Base-by-base conservation (phyloP, 768 basidiomycete genomes). In the Xerocomellus amylosporus region DNA sequence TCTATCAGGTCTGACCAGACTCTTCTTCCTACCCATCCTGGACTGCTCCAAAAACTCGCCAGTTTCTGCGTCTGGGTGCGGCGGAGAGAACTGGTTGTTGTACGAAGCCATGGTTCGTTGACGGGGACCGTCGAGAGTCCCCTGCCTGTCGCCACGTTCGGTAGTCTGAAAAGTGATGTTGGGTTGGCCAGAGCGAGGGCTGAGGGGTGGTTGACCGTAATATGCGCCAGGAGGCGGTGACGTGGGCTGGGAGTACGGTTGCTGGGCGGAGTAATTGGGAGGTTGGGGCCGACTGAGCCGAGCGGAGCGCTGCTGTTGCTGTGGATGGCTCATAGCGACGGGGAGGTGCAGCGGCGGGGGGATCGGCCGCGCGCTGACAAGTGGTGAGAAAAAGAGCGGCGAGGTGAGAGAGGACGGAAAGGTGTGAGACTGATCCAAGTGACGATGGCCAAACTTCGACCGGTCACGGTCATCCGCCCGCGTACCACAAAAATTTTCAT, bases 1-100 rank as follows among this genome's bases (percentile, higher is more conserved):
- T 53, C 96, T 78, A 72, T 99, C 96, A 5, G 96, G 96, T 52
- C 81, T 77, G 49, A 98, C 90, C 17, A 99, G 79, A 68, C 87
- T 90, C 79, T 94, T 95, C 79, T 97, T 98, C 67, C 97, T 76
- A 54, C 77, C 74, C 8, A 91, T 80, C 54, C 77, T 76, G 15
- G 76, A 71, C 3, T 78, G 75, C 60, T 83, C 83, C 38, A 71
- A 72, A 41, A 72, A 65, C 5, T 73, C 66, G n/a, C 55, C 62
- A 1, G 64, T 53, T 53, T 74, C 67, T 52, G 69, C 50, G 58
- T 75, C 69, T 48, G 71, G 60, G 30, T 55, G 64, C 57, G 67
- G 65, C 64, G 79, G 68, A 75, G 71, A 58, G 78, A 54, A 77
- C 73, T 62, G 75, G 72, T 59, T 74, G 56, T 74, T 79, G 71